phyloP scores from a whole-genome alignment of 371 early-diverging fungal genomes.

The Lichtheimia ornata region DNA sequence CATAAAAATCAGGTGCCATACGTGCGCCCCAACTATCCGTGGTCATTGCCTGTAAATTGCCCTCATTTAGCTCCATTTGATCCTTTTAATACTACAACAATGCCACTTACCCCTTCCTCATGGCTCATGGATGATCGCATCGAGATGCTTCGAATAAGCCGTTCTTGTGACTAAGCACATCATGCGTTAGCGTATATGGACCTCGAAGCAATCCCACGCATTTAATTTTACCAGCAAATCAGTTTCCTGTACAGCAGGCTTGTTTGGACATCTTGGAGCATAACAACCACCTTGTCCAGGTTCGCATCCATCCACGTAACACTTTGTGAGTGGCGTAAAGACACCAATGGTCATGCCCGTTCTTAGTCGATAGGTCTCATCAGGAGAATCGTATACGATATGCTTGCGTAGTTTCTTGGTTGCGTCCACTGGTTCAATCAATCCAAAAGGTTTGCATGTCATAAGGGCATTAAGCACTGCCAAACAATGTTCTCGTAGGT shows the following conservation, averaged over 20 bases:
- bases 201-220: background rate
- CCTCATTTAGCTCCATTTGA: background rate
- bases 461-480: conserved; percentile 22
- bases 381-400: conserved; percentile 23
- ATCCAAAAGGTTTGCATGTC: conserved; percentile 19
- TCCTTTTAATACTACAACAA: background rate
- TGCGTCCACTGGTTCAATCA: conserved; percentile 26
- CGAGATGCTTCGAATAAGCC: conserved; percentile 7
- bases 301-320: conserved; percentile 22
- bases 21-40: conserved; percentile 51
- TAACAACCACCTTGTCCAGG: conserved; percentile 24
- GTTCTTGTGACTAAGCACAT: background rate
- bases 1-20: conserved; percentile 67
- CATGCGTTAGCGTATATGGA: background rate
- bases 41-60: conserved; percentile 1
- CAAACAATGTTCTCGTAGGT: conserved; percentile 11
- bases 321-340: conserved; percentile 16
- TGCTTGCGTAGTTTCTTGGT: conserved; percentile 6
- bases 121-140: conserved; percentile 8
- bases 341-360: conserved; percentile 18
- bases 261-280: conserved; percentile 30
- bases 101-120: conserved; percentile 14
- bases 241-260: conserved; percentile 7
- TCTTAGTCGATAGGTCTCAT: conserved; percentile 19
- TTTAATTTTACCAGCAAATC: conserved; percentile 13